Evolutionary conservation across 108 stramenopile genomes (phyloP), one percentile per base, ranked within the genome.

Genomic region (Fragilaria radians): DNA sequence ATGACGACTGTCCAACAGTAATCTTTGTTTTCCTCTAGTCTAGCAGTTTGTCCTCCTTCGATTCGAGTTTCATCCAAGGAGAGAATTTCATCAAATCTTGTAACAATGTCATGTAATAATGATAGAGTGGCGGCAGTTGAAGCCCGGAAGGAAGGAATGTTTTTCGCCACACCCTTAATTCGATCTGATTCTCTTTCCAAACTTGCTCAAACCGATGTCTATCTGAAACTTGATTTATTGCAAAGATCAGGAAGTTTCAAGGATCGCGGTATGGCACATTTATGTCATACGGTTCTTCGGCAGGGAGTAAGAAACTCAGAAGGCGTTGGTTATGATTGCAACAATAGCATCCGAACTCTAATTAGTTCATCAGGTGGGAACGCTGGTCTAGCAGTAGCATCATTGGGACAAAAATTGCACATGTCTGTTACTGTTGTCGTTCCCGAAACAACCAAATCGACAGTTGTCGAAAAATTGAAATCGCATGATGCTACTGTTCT

Each of bases 391-490:
- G 87, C 90, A 14, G 87, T 86, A 22, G 84, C 95, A 2, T 79
- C 85, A 4, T 83, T 89, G 4, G 90, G 75, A 1, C 56, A 63
- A 30, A 54, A 68, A 29, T 63, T 91, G 47, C 76, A 71, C 27
- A 77, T 91, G 70, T 49, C 54, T 0, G 88, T 87, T 0, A 57
- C 58, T 5, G 91, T 96, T 19, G 70, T 92, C 18, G 91, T 96
- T 32, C 93, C 95, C 1, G 55, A 73, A 56, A 94, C 91, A 21
- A 96, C 95, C 24, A 90, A 90, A 59, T 75, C 81, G 21, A 32
- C 91, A 28, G 89, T 96, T 42, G 61, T 93, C 31, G 75, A 66
- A 22, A 91, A 91, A 54, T 45, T 94, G n/a, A 50, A 77, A 27
- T 60, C 79, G 0, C 63, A 86, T n/a, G 91, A 91, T 18, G 95